These are phyloP conservation scores for Lizonia empirigonia DNA, from an alignment of 2,329 filamentous ascomycete genomes.

Conservation along the genomic window DNA sequence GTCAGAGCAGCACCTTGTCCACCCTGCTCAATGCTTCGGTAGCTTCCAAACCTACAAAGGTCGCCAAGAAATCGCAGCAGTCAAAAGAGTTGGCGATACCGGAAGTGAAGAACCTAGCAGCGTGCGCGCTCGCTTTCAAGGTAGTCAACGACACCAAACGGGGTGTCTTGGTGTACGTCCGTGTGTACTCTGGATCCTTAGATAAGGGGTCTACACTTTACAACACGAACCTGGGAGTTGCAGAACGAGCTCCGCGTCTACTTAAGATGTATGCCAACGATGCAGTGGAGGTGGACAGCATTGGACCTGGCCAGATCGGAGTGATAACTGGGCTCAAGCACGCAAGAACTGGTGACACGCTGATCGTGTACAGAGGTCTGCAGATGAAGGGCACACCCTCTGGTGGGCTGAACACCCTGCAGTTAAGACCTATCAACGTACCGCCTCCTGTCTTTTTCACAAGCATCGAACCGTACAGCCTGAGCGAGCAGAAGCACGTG, in stretches of 20 bases:
- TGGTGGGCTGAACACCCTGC: conserved; percentile 72
- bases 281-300: conserved; percentile 79
- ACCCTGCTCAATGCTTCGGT: conserved; percentile 50
- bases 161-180: conserved; percentile 87
- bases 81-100: conserved; percentile 23
- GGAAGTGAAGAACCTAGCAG: conserved; percentile 66
- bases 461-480: conserved; percentile 81
- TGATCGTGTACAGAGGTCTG: conserved; percentile 73
- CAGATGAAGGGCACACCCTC: conserved; percentile 68
- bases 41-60: conserved; percentile 17
- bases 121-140: conserved; percentile 82
- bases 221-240: conserved; percentile 83
- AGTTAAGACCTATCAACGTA: conserved; percentile 85
- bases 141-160: conserved; percentile 86
- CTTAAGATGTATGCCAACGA: conserved; percentile 90
- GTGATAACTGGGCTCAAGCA: conserved; percentile 89
- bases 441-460: conserved; percentile 96
- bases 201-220: conserved; percentile 76
- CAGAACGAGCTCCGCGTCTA: conserved; percentile 79
- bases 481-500: conserved; percentile 79
- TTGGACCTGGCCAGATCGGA: conserved; percentile 88
- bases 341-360: conserved; percentile 90
- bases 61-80: conserved; percentile 24
- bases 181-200: conserved; percentile 85
- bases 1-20: conserved; percentile 60